These are phyloP conservation scores for Arthromyces matolae DNA, from an alignment of 768 basidiomycete genomes.

Conservation along the genomic window DNA sequence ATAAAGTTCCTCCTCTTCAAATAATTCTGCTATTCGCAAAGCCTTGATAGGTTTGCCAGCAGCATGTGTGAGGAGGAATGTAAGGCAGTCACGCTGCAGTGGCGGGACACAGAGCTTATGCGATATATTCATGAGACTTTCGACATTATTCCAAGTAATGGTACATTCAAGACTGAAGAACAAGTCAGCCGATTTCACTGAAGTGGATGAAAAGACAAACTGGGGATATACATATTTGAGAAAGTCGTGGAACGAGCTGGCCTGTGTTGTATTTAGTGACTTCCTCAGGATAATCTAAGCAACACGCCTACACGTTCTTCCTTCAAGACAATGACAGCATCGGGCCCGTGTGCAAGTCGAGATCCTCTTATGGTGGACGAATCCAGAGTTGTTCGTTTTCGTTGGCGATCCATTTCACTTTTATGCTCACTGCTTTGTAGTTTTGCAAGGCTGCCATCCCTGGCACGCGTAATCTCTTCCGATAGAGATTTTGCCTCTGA, in stretches of 20 bases:
- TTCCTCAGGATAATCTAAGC: background rate
- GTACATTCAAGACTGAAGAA: constrained; percentile 74
- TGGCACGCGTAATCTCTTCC: constrained; percentile 36
- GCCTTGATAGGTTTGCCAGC: constrained; percentile 92
- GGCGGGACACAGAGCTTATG: constrained; percentile 84
- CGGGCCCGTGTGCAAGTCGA: constrained; percentile 50
- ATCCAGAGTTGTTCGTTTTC: constrained; percentile 14
- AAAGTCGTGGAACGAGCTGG: constrained; percentile 88
- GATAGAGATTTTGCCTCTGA: constrained; percentile 16
- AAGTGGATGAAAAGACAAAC: constrained; percentile 39
- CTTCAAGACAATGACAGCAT: constrained; percentile 85
- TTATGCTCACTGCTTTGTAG: constrained; percentile 38
- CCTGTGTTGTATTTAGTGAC: constrained; percentile 33
- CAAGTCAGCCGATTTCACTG: background rate
- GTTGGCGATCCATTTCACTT: constrained; percentile 7
- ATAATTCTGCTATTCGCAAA: constrained; percentile 86
- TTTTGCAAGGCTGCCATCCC: constrained; percentile 57
- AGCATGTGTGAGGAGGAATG: constrained; percentile 87
- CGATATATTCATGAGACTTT: constrained; percentile 85
- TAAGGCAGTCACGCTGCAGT: constrained; percentile 77
- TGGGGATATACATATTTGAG: constrained; percentile 92
- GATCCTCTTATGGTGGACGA: constrained; percentile 30
- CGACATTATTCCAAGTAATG: constrained; percentile 94
- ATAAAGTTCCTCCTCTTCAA: constrained; percentile 87
- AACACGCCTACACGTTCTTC: constrained; percentile 68